Evolutionary conservation across 2,329 filamentous ascomycete genomes (phyloP).

Genomic region (Colletotrichum eremochloae): DNA sequence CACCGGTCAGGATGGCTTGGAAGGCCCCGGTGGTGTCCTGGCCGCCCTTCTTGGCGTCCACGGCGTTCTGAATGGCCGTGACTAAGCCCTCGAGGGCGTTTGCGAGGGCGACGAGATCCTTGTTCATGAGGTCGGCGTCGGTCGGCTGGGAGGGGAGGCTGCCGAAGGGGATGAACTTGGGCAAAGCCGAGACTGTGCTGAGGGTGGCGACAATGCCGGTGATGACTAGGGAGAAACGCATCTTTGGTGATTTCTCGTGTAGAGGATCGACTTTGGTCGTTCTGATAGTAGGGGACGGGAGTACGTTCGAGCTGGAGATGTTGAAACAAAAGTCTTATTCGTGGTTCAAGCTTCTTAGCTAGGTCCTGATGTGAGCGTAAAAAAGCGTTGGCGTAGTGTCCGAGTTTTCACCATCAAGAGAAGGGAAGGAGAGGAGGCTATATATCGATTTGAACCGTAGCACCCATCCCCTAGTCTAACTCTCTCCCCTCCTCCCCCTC

Average conservation of each 20-base stretch:
- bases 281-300: background rate
- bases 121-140: background rate
- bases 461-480: too few species aligned
- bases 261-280: background rate
- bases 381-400: background rate
- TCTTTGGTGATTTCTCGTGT: background rate
- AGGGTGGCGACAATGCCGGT: background rate
- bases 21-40: background rate
- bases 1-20: background rate
- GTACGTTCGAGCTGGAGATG: background rate
- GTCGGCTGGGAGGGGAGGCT: slow-evolving; percentile 11
- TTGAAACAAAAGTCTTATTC: too few species aligned
- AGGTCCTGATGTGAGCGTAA: background rate
- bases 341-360: background rate
- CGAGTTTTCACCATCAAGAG: background rate
- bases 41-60: background rate
- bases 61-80: background rate
- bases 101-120: background rate
- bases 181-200: background rate
- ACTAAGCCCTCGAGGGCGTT: background rate
- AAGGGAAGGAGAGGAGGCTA: background rate
- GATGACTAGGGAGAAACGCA: slow-evolving; percentile 1
- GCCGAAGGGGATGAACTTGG: background rate
- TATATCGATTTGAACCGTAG: background rate
- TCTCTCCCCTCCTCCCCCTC: background rate